Base-by-base conservation (phyloP, 2,329 filamentous ascomycete species). In the Trichoderma asperellum region DNA sequence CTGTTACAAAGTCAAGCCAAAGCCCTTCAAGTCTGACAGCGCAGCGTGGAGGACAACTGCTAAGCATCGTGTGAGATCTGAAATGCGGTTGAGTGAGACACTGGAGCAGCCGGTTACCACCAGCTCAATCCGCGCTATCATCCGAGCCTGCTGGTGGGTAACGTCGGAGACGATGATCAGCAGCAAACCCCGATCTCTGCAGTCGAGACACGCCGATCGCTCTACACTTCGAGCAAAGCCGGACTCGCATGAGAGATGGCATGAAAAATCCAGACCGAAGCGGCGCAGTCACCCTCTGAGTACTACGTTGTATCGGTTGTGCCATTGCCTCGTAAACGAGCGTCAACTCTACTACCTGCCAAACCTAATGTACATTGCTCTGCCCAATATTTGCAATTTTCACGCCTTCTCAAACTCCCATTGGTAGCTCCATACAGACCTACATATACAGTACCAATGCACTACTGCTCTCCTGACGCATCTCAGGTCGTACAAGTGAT, bases 171-270 rank as follows among this genome's bases (percentile, higher is more conserved):
- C 63, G 53, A 66, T 66, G 63, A 66, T 66, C 53, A 66, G 53
- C 63, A 58, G 29, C 63, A 66, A 35, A 49, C 18, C 34, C 29
- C 63, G 63, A 66, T 66, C 63, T 57, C 37, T 47, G 21, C 29
- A 35, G 63, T 66, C 37, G 27, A 66, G 63, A 43, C 53, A 35
- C 34, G 63, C 37, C 55, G 63, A 66, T 66, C 63, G 18, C 35
- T 43, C 40, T 43, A n/a, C n/a, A 35, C n/a, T 32, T 57, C 55
- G 2, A 57, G 55, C 55, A 57, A 10, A 35, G 55, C 40, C 40
- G 18, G 40, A 10, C 40, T 10, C 18, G 40, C 40, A 43, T n/a
- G 18, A 7, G 37, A 18, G 37, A 43, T 43, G 27, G 47, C 47
- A 49, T 49, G 47, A 21, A 49, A 49, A 49, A 24, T 10, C 18